Percentiles rank a stretch among this genome's conserved stretches.
These are phyloP conservation scores for Penicillium sp. DNA, from an alignment of 2,329 filamentous ascomycete genomes.

Conservation along the genomic window DNA sequence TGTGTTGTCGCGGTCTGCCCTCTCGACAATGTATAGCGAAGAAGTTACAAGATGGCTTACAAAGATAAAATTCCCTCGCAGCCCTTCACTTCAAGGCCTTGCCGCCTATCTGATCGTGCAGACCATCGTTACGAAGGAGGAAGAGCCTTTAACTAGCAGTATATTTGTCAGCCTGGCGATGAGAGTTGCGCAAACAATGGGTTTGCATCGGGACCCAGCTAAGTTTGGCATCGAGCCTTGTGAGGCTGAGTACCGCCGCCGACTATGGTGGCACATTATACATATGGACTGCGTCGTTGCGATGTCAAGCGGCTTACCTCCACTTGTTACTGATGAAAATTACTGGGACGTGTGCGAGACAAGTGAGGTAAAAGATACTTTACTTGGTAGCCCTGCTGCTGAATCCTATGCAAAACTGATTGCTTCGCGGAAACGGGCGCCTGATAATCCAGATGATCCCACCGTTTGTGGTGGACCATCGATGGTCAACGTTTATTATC, in stretches of 20 bases:
- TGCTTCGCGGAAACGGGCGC: conserved; percentile 31
- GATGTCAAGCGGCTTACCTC: conserved; percentile 50
- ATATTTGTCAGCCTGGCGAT: conserved; percentile 50
- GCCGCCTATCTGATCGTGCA: conserved; percentile 50
- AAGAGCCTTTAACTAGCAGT: conserved; percentile 50
- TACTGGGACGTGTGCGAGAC: conserved; percentile 50
- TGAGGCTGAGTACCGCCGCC: conserved; percentile 47
- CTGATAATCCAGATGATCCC: conserved; percentile 45
- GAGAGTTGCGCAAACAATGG: conserved; percentile 50
- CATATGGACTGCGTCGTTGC: conserved; percentile 52
- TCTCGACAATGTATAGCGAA: conserved; percentile 44
- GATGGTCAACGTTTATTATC: conserved; percentile 46
- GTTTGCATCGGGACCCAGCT: conserved; percentile 50
- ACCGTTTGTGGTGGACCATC: conserved; percentile 42
- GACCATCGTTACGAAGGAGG: conserved; percentile 48
- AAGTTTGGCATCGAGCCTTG: conserved; percentile 47
- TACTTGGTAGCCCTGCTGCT: conserved; percentile 40
- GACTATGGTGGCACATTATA: conserved; percentile 52
- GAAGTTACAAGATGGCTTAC: conserved; percentile 45
- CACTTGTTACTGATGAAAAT: conserved; percentile 48
- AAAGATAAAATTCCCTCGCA: conserved; percentile 47
- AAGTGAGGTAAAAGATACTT: conserved; percentile 49
- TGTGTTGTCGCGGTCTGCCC: conserved; percentile 33
- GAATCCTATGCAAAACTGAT: conserved; percentile 40
- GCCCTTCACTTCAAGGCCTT: conserved; percentile 46